Base-by-base conservation (phyloP, 768 basidiomycete genomes). In the Harrya chromipes region DNA sequence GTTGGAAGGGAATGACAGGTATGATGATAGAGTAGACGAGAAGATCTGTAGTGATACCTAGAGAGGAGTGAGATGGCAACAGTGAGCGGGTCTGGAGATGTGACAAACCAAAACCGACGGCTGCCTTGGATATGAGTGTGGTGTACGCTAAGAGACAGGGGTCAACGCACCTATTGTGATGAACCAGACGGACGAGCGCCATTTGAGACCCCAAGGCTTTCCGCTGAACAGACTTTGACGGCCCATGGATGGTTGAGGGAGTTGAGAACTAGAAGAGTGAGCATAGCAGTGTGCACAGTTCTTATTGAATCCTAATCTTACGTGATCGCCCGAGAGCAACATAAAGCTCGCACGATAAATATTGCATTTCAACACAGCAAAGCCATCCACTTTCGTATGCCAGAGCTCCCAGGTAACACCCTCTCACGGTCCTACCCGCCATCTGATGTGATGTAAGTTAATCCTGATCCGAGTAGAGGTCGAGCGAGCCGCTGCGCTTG, bases 1-100 rank as follows among this genome's bases (percentile, higher is more conserved):
- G 74, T 29, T 80, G 82, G 57, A 84, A 84, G 2, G 83, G 82
- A 49, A 84, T 72, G 26, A 84, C 81, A 9, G 83, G 83, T 27
- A 83, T 77, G 49, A 83, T 78, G 23, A 81, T 70, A 4, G 81
- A 79, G 56, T 84, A 84, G 10, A 81, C 77, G n/a, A 84, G 63
- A 1, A 82, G 57, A 60, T 84, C 83, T 1, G 76, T 77, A 4
- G 69, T 69, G 38, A 72, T 68, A 10, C 72, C 71, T 73, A 23
- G 34, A 19, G 38, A 26, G 34, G 21, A 20, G 44, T 48, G 1
- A 50, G 46, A 29, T 14, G 31, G 16, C 26, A 29, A 13, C 29
- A 13, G 29, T 2, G 29, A 4, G 29, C 2, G 29, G 9, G 16
- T n/a, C 26, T 33, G n/a, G 17, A 26, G 9, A n/a, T n/a, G 7